Evolutionary conservation across 805 yeast species (phyloP), one percentile per base, ranked within the genome.

Genomic region (Kazachstania africana): DNA sequence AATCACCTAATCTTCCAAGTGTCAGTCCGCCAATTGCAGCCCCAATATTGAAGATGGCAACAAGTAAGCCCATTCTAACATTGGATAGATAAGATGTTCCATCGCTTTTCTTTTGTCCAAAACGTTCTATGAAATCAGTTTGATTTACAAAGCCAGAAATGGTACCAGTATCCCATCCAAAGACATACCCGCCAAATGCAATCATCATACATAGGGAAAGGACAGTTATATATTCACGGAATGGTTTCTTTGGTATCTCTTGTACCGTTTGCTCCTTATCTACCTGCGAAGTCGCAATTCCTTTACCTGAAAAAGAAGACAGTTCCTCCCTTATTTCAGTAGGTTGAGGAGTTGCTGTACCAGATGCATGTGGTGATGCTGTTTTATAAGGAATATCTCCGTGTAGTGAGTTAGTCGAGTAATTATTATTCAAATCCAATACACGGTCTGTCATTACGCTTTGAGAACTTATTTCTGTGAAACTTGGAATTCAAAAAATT

Each of bases 91-190:
- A 60, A 36, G 59, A 41, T 2, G 48, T 15, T 38, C 66, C 62
- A 27, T 42, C 37, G 16, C 15, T 25, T 16, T 39, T 33, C 21
- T 16, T 27, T 15, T 32, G 28, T 50, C 83, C 85, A 44, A 77
- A 78, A 49, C 82, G 63, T 25, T 47, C 40, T 31, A 57, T 51
- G 59, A 70, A 77, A 48, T 76, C 79, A 13, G 68, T 44, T 47
- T 55, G 54, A 46, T 72, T 68, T 29, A 76, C 77, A 45, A 78
- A 75, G 42, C 84, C 84, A 20, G 80, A 71, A 56, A 78, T 75
- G 45, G 85, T 78, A 65, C 85, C 87, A 31, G 84, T 77, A 61
- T 78, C 87, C 70, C 79, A 78, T 43, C 85, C 85, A 49, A 72
- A 69, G 34, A 77, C 77, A 36, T 40, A 45, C 15, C 50, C 50